These are phyloP conservation scores for Amaranthus cruentus DNA, from an alignment of 148 eudicot species.

Conservation along the genomic window DNA sequence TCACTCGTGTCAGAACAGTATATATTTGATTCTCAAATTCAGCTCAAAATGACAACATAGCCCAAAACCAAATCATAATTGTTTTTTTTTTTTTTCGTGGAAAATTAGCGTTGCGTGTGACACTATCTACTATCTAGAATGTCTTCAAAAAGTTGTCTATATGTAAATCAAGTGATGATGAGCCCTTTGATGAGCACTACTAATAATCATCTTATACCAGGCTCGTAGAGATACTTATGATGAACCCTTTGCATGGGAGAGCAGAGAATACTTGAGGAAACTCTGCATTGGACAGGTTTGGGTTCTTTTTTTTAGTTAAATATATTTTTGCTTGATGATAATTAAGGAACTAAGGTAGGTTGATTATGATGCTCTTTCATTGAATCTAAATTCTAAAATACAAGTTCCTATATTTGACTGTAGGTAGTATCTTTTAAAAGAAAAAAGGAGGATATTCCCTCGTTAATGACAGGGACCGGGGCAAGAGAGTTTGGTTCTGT, in stretches of 20 bases:
- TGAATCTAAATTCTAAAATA: background rate
- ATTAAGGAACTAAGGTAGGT: too few species aligned
- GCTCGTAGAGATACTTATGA: constrained; percentile 84
- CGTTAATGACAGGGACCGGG: constrained; percentile 29
- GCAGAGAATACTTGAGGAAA: constrained; percentile 88
- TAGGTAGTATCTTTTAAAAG: constrained; percentile 80
- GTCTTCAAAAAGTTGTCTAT: too few species aligned
- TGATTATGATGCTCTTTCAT: background rate
- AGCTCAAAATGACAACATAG: too few species aligned
- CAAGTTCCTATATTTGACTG: constrained; percentile 13
- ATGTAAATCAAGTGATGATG: too few species aligned
- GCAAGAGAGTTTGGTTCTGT: constrained; percentile 74
- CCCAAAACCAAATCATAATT: too few species aligned
- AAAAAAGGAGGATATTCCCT: constrained; percentile 26
- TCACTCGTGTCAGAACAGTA: too few species aligned
- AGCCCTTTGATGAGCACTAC: too few species aligned
- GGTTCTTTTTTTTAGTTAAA: background rate
- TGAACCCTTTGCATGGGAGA: constrained; percentile 98
- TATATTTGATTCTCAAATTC: too few species aligned
- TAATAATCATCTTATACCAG: constrained; percentile 26
- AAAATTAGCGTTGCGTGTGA: too few species aligned
- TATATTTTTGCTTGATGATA: background rate
- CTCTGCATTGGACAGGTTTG: constrained; percentile 90
- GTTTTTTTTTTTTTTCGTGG: too few species aligned
- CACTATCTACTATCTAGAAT: too few species aligned